Evolutionary conservation across 1,284 basidiomycete species (phyloP), one percentile per base, ranked within the genome.

Genomic region (Apiotrichum gamsii): DNA sequence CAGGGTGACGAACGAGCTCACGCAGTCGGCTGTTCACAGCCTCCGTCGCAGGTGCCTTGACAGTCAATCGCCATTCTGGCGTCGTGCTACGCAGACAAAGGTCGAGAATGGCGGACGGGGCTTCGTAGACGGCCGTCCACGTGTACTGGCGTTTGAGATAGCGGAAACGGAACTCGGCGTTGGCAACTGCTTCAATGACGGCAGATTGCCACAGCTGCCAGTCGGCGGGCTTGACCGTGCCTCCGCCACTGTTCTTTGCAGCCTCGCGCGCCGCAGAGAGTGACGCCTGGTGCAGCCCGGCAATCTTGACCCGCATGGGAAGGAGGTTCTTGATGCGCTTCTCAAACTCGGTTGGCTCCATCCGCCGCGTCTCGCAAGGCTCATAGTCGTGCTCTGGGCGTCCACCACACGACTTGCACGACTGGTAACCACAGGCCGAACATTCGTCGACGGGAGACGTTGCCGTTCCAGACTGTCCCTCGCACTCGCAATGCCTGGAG

Each of bases 1-100:
- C 78, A 1, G 91, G 90, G 24, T 79, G 76, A 36, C 82, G 79
- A 3, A 95, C 75, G 16, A 88, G 67, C 47, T 78, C 77, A 29
- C 93, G 85, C 40, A 90, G 81, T 31, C 84, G 80, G 38, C 87
- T 83, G 57, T 87, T 89, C 5, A 84, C 87, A 1, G 89, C 82
- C 56, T 87, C 85, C 19, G 66, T 73, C 0, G 77, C 75, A 25
- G 82, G 76, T 3, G 89, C 79, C 43, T 81, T 79, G 28, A 82
- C 87, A 49, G 82, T 90, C 16, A 95, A 72, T 11, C 85, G 79
- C 93, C 93, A 96, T 66, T 93, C 87, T 0, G 87, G 83, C 44
- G 82, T 81, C 57, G 82, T 77, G 5, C 82, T 81, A 59, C 89
- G 81, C 11, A 96, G 76, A 43, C 81, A 77, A 13, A 95, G 77